A percentile compares a stretch with the other conserved stretches of the same genome.
phyloP scores from a whole-genome alignment of 306 rosid species.

The Prosopis cineraria region DNA sequence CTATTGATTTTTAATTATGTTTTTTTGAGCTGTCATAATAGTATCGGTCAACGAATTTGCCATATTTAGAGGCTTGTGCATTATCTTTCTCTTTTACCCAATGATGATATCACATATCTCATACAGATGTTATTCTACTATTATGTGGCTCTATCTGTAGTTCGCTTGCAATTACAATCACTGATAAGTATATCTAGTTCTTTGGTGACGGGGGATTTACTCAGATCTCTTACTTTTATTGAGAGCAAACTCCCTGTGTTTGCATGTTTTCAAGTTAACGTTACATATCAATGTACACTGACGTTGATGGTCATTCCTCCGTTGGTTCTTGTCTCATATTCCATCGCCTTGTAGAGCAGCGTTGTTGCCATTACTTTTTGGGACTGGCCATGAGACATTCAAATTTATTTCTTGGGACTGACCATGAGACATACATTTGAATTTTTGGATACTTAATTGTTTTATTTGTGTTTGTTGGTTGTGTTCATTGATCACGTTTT shows the following conservation, averaged over 20 bases:
- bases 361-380: constrained; percentile 58
- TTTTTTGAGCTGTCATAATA: neutral
- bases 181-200: neutral
- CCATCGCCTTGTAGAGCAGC: constrained; percentile 68
- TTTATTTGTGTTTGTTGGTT: neutral
- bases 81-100: neutral
- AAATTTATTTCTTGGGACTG: constrained; percentile 60
- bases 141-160: constrained; percentile 44
- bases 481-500: neutral
- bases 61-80: neutral
- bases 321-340: constrained; percentile 60
- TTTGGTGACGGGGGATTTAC: neutral
- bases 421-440: constrained; percentile 64
- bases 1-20: neutral
- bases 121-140: constrained; percentile 38
- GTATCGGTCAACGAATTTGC: neutral
- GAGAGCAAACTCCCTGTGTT: constrained; percentile 40
- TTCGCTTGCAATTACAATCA: neutral
- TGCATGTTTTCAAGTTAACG: constrained; percentile 56
- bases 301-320: constrained; percentile 56
- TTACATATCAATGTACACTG: constrained; percentile 31
- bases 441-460: too few relatives aligned
- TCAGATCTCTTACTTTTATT: neutral
- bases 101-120: neutral
- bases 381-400: constrained; percentile 71